These are phyloP conservation scores for Paecilomyces sp. DNA, from an alignment of 2,329 filamentous ascomycete species.

Conservation along the genomic window DNA sequence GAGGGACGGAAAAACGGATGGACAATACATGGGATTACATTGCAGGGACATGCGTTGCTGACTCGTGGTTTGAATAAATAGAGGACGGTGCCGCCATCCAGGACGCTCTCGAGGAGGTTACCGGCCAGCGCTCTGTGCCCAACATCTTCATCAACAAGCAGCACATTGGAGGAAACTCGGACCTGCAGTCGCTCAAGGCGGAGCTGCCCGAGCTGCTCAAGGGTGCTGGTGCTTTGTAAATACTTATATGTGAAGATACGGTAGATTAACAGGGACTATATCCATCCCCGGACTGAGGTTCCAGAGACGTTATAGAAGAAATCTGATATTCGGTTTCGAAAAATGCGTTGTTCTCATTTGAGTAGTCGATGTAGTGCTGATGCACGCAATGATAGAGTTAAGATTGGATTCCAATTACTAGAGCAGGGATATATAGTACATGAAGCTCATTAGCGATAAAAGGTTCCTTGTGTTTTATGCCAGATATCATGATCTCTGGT, in stretches of 20 bases:
- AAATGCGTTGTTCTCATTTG: neutral
- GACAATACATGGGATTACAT: too few relatives aligned
- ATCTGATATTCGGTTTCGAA: neutral
- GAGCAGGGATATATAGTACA: neutral
- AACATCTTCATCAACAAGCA: constrained; percentile 89
- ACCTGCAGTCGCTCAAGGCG: constrained; percentile 60
- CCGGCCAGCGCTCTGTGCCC: constrained; percentile 79
- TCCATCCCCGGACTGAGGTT: neutral
- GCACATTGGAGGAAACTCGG: constrained; percentile 96
- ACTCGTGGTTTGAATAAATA: constrained; percentile 26
- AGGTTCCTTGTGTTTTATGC: neutral
- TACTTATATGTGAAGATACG: neutral
- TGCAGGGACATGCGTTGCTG: neutral
- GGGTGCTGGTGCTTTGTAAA: constrained; percentile 55
- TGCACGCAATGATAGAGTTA: neutral
- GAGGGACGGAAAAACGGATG: too few relatives aligned
- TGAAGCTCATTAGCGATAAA: neutral
- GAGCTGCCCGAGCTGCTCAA: constrained; percentile 60
- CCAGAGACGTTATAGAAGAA: neutral
- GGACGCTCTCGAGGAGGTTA: constrained; percentile 71
- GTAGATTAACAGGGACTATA: too few relatives aligned
- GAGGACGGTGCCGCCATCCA: constrained; percentile 80
- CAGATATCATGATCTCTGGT: neutral
- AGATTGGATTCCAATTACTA: neutral
- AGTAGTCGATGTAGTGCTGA: too few relatives aligned